phyloP scores from a whole-genome alignment of 2,329 filamentous ascomycete species.

The Nemania abortiva region DNA sequence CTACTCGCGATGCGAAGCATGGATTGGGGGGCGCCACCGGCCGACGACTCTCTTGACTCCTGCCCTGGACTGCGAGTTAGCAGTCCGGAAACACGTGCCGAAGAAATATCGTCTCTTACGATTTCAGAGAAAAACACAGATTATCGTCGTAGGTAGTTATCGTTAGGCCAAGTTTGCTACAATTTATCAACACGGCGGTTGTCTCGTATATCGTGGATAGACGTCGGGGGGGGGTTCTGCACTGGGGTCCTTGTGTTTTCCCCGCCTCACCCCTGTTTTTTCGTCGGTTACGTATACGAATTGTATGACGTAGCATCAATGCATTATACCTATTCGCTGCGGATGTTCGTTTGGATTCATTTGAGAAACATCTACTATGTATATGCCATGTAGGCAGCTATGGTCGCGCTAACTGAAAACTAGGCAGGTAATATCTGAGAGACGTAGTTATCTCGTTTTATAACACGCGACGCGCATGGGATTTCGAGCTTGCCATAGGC shows the following conservation, averaged over 20 bases:
- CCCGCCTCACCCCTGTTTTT: not conserved
- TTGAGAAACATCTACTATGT: not conserved
- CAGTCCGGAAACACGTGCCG: constrained; percentile 1
- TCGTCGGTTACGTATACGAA: not conserved
- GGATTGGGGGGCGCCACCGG: not conserved
- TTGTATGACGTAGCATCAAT: not conserved
- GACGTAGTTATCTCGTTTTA: not conserved
- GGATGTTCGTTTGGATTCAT: not conserved
- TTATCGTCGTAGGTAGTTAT: constrained; percentile 1
- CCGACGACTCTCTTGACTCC: constrained; percentile 1
- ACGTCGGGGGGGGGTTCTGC: too few relatives aligned
- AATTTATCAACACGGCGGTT: not conserved
- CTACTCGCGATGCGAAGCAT: constrained; percentile 9
- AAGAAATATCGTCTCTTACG: not conserved
- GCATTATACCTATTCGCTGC: not conserved
- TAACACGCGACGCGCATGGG: not conserved
- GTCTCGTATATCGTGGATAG: constrained; percentile 1
- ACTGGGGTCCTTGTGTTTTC: not conserved
- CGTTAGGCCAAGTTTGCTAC: not conserved
- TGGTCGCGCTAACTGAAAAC: not conserved
- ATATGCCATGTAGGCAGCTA: not conserved
- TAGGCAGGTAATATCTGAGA: not conserved
- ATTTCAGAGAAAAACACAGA: not conserved
- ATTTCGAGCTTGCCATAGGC: constrained; percentile 2
- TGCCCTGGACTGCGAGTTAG: not conserved